Evolutionary conservation across 2,329 filamentous ascomycete species (phyloP).

Genomic region (Drechslerella coelobrocha): DNA sequence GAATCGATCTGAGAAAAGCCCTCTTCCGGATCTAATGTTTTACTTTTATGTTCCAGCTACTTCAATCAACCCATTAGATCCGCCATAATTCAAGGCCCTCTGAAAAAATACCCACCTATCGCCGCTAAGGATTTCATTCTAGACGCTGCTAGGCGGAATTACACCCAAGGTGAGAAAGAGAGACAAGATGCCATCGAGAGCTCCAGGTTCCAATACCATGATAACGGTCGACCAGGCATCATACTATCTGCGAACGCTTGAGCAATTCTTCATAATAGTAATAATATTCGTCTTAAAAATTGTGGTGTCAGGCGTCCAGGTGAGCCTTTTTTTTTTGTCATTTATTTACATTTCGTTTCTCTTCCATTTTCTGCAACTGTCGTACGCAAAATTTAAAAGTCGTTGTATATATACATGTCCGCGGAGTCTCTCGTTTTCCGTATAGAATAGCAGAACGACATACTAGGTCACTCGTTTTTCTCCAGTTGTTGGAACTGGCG

Average conservation of each 20-base stretch:
- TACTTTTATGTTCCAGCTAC: slow-evolving; percentile 57
- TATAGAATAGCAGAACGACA: too few relatives aligned
- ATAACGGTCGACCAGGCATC: slow-evolving; percentile 42
- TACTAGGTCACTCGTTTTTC: too few relatives aligned
- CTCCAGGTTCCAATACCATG: slow-evolving; percentile 47
- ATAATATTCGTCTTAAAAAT: not conserved
- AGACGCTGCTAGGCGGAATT: slow-evolving; percentile 66
- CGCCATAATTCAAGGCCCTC: slow-evolving; percentile 67
- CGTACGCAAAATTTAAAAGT: too few relatives aligned
- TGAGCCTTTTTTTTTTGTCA: not conserved
- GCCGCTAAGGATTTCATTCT: slow-evolving; percentile 69
- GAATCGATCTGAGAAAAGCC: not conserved
- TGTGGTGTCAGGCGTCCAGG: slow-evolving; percentile 3
- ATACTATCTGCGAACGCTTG: slow-evolving; percentile 45
- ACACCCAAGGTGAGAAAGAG: slow-evolving; percentile 48
- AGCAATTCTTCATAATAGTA: slow-evolving; percentile 21
- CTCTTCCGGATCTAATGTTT: slow-evolving; percentile 4
- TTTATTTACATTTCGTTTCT: too few relatives aligned
- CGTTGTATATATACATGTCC: too few relatives aligned
- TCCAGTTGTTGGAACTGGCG: too few relatives aligned
- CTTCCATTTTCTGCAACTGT: too few relatives aligned
- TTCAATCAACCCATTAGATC: slow-evolving; percentile 71
- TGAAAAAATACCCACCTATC: slow-evolving; percentile 68
- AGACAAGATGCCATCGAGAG: slow-evolving; percentile 38
- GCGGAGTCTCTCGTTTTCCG: too few relatives aligned